Base-by-base conservation (phyloP, 805 yeast species). In the Yarrowia sp. region DNA sequence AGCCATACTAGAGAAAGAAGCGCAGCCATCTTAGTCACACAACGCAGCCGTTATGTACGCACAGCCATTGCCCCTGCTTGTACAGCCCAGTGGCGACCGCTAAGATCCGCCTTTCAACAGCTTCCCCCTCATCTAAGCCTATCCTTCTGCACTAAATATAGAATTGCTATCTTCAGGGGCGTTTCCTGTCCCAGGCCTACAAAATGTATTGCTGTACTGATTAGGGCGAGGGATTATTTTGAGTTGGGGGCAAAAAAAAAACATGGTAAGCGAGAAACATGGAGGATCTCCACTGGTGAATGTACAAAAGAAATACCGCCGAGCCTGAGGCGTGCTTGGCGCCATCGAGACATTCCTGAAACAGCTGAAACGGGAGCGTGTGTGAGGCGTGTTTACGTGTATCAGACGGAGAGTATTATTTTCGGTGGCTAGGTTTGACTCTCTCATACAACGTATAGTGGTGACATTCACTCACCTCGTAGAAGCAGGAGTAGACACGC, bases 151-250 rank as follows among this genome's bases (percentile, higher is more conserved):
- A 17, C 58, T 52, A 52, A 52, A 38, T 52, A 52, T 52, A 52
- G 58, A 52, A 8, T 17, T 13, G 58, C 58, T 52, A 52, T 52
- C 58, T 52, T 36, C 43, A 52, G 58, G 34, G 43, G 58, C 56
- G 56, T 50, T 52, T 17, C 10, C 30, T 13, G 14, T 19, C 42
- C 10, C 58, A 36, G 33, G 42, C 17, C 15, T 49, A 15, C 14
- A 13, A 14, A 38, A 52, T 52, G 40, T 19, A 19, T 24, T 55
- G 46, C 36, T 39, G 44, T 15, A 39, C 60, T 55, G 61, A 55
- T 55, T 55, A 55, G 46, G 61, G 46, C 36, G 61, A 55, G 61
- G 61, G 61, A 55, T 39, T 55, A 39, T 44, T 52, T 36, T 36
- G 43, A 19, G 30, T 52, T 52, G 34, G 7, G 34, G 33, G 12